Evolutionary conservation across 2,329 filamentous ascomycete genomes (phyloP), one percentile per base, ranked within the genome.

Genomic region (Erysiphe neolycopersici): DNA sequence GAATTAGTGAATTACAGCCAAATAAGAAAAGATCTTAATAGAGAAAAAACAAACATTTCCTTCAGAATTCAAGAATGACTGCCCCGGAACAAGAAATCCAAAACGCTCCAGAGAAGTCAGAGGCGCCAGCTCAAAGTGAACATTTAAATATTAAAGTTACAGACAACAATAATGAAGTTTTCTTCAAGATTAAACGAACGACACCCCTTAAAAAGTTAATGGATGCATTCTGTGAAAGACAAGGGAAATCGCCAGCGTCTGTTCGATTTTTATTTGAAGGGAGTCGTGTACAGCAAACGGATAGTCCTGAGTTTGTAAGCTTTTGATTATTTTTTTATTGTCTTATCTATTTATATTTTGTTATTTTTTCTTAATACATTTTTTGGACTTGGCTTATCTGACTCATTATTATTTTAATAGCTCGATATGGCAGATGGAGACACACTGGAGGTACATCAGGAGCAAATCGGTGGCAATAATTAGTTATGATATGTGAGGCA

Each of bases 101-200:
- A 44, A 54, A 56, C 43, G 60, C 59, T 37, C 47, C 46, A 16
- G 53, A 56, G 46, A 57, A 56, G 50, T 48, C 54, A 14, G 55
- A 56, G 41, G 51, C 44, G 18, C 45, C 46, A 13, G 50, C 43
- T 47, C 51, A 65, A 19, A 65, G 65, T 29, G 87, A 95, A 63
- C 89, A 98, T 61, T 68, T 98, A 5, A 98, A 98, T 64, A 95
- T 98, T 65, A 98, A 98, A 61, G 89, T 98, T 13, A 95, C 89
- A 0, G 89, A 98, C 55, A 94, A 92, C 65, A 94, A 94, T 66
- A 98, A 98, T 60, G 89, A 98, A 60, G 87, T 98, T 54, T 98
- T 95, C 62, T 98, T 98, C 69, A 98, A 98, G 69, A 98, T 98
- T 66, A 98, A 98, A 76, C 74, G 85, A 33, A 84, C 79, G 18